A percentile compares a stretch with the other conserved stretches of the same genome.
phyloP scores from a whole-genome alignment of 257 asterid species.

The Linaria vulgaris region DNA sequence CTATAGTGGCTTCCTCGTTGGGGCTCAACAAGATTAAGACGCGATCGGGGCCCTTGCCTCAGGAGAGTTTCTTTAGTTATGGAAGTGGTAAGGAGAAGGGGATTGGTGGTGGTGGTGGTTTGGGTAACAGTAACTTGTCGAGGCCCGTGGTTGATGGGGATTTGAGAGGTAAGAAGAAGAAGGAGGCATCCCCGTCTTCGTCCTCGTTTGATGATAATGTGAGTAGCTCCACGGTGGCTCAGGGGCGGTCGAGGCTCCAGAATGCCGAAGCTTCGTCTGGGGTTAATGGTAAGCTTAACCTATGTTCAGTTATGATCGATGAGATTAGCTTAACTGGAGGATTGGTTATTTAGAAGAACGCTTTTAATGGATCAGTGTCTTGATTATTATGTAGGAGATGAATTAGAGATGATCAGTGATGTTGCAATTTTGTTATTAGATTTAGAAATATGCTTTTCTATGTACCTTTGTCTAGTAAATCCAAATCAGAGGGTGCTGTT shows the following conservation, averaged over 20 bases:
- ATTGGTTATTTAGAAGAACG: too few species aligned
- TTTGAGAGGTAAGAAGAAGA: constrained; percentile 39
- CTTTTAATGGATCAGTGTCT: too few species aligned
- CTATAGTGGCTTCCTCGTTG: constrained; percentile 89
- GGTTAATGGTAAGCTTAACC: constrained; percentile 54
- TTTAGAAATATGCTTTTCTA: too few species aligned
- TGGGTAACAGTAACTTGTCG: constrained; percentile 85
- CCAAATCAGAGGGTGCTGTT: too few species aligned
- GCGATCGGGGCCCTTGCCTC: constrained; percentile 99
- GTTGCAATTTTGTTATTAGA: too few species aligned
- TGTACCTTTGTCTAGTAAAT: too few species aligned
- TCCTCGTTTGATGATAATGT: constrained; percentile 25
- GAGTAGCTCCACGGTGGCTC: constrained; percentile 69
- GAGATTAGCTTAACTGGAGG: too few species aligned
- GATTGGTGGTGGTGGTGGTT: too few species aligned
- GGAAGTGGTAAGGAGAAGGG: constrained; percentile 69
- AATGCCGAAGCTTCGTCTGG: constrained; percentile 77
- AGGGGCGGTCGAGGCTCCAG: constrained; percentile 59
- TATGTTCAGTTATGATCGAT: constrained; percentile 8
- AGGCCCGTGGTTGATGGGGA: constrained; percentile 50
- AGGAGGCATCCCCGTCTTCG: constrained; percentile 32
- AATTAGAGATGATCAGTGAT: too few species aligned
- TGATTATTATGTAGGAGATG: too few species aligned
- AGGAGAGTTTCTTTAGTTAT: constrained; percentile 84
- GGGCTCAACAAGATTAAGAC: constrained; percentile 97